phyloP scores from a whole-genome alignment of 192 early-diverging fungal genomes.

The Coemansia guatemalensis region DNA sequence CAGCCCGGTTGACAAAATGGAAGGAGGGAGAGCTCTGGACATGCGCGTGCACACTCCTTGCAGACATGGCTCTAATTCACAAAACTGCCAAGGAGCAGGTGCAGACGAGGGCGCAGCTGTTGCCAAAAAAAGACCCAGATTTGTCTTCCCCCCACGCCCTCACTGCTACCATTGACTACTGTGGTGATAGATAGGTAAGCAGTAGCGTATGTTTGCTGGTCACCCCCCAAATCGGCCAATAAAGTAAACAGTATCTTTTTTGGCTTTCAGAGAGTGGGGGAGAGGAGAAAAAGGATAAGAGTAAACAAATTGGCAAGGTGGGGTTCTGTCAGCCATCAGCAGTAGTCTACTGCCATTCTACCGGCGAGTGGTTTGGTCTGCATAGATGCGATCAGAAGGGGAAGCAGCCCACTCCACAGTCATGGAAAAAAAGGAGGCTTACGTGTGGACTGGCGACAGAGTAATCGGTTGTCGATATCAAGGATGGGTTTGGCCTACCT shows the following conservation, averaged over 20 bases:
- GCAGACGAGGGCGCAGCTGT: background rate
- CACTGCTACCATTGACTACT: background rate
- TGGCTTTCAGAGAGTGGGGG: slow-evolving; percentile 10
- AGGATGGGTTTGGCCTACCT: background rate
- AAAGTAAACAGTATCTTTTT: slow-evolving; percentile 8
- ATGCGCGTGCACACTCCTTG: background rate
- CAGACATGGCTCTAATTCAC: background rate
- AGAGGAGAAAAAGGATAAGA: slow-evolving; percentile 5
- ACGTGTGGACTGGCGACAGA: background rate
- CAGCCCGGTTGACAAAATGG: background rate
- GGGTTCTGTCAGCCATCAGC: background rate
- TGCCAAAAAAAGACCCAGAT: background rate
- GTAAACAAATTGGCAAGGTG: background rate
- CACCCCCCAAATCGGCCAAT: background rate
- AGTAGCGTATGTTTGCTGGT: background rate
- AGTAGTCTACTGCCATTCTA: background rate
- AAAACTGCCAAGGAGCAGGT: background rate
- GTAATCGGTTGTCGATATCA: background rate
- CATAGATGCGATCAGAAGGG: background rate
- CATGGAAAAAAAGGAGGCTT: background rate
- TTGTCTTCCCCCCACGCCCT: background rate
- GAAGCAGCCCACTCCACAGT: background rate
- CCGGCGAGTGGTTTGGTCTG: background rate
- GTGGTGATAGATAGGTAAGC: background rate
- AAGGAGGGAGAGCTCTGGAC: no score